Base-by-base conservation (phyloP, 2,329 filamentous ascomycete genomes). In the Trichoderma atroviride region DNA sequence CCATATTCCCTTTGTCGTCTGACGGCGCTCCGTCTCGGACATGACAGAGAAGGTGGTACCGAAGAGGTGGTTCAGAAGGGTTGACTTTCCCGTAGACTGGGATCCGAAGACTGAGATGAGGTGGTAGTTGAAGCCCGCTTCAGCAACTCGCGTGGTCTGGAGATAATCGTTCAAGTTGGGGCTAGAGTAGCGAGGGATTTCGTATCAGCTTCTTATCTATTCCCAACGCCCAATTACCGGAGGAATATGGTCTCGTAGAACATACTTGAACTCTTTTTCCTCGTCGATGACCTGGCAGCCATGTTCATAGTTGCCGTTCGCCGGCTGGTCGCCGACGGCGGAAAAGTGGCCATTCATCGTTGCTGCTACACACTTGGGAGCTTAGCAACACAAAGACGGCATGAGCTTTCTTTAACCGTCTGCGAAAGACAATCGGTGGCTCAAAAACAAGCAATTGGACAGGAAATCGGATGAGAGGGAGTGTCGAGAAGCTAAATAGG, bases 1-100 rank as follows among this genome's bases (percentile, higher is more conserved):
- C 96, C 96, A 99, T 79, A 99, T 99, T 78, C 96, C 96, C 85
- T 98, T 99, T 56, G 96, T 99, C 0, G 96, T 99, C 85, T 99
- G 96, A 71, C 94, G 90, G 73, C 96, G 89, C 80, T 97, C 94
- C 72, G 89, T 87, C 85, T 99, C 96, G 75, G 93, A 93, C 96
- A 99, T 99, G 78, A 99, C 95, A 74, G 93, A 95, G 83, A 99
- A 99, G 69, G 94, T 87, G 74, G 96, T 99, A 72, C 93, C 93
- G 79, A 99, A 99, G 69, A 99, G 89, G 81, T 95, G 87, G 84
- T 99, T 99, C 73, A 99, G 89, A 57, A 99, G 87, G 6, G 96
- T 99, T 57, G 96, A 98, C 84, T 99, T 99, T 75, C 96, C 96
- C 43, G 96, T 99, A 27, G 96, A 98, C 85, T 99, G 96, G 69